A percentile compares a stretch with the other conserved stretches of the same genome.
Evolutionary conservation across 2,329 filamentous ascomycete genomes (phyloP).

Genomic region (Septoria petroselini): DNA sequence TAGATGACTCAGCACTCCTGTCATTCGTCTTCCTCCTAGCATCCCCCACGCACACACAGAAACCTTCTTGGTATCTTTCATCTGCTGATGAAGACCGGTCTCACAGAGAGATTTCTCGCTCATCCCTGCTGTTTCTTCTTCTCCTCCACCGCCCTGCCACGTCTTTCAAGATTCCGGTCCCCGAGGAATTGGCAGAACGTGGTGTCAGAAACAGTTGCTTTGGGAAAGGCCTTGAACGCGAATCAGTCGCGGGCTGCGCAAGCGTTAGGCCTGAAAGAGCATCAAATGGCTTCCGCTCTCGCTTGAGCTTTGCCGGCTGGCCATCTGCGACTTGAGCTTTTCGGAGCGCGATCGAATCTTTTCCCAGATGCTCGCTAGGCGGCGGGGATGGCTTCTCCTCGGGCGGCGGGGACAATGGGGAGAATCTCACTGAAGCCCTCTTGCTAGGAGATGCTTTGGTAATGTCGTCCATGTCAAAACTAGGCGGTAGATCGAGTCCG

Average conservation of each 20-base stretch:
- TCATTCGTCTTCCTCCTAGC: no score
- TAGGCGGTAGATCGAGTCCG: conserved; percentile 6
- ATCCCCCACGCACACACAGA: no score
- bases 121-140: not conserved
- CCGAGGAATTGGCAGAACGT: not conserved
- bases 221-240: not conserved
- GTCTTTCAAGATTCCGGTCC: not conserved
- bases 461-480: conserved; percentile 6
- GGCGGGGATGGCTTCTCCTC: conserved; percentile 9
- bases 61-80: no score
- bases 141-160: conserved; percentile 4
- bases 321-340: no score
- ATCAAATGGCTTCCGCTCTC: not conserved
- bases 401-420: conserved; percentile 3
- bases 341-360: conserved; percentile 14
- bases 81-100: no score
- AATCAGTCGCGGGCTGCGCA: not conserved
- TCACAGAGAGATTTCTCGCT: not conserved
- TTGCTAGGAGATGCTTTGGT: conserved; percentile 12
- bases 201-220: not conserved
- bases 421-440: not conserved
- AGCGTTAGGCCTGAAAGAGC: conserved; percentile 7
- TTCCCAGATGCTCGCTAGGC: not conserved
- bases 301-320: not conserved
- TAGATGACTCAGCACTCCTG: no score